Base-by-base conservation (phyloP, 805 yeast genomes). In the Lipomyces mesembrius region DNA sequence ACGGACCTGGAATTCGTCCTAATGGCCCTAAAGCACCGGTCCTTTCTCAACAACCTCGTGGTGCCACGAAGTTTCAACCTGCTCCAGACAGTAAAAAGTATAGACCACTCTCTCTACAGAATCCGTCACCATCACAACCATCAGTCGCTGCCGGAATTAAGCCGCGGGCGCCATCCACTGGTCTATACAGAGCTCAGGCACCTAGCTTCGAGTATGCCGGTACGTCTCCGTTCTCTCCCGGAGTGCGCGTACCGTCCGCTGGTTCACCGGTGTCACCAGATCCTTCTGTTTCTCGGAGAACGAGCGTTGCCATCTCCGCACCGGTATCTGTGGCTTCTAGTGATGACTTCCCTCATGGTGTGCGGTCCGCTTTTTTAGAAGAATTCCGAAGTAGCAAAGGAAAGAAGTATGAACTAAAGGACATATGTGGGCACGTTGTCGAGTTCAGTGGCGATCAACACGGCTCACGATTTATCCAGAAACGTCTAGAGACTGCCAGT, bases 401-500 rank as follows among this genome's bases (percentile, higher is more conserved):
- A 64, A 88, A 85, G 59, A 86, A 87, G 68, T 89, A 86, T 75
- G 82, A 82, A 37, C 81, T 95, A 72, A 85, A 83, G 66, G 96
- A 91, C 75, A 87, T 94, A 46, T 85, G 87, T 72, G 97, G 97
- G 7, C 92, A 89, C 76, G 95, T 95, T 4, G 83, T 90, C 67
- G 98, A 94, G 77, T 94, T 95, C 73, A 87, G 97, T 60, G 91
- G 91, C 72, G 99, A 95, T 79, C 99, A 95, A 79, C 96, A 92
- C 77, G 99, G 99, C 2, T 93, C 98, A 3, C 83, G 99, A 71
- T 95, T 94, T 74, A 94, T 95, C 70, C 99, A 95, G 79, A 97
- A 93, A 74, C 89, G 90, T 74, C 81, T 94, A 58, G 89, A 87
- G 14, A 78, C 77, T 7, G 88, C 96, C 0, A 71, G 83, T 8